These are phyloP conservation scores for Aspergillus felis DNA, from an alignment of 2,329 filamentous ascomycete species.

Conservation along the genomic window DNA sequence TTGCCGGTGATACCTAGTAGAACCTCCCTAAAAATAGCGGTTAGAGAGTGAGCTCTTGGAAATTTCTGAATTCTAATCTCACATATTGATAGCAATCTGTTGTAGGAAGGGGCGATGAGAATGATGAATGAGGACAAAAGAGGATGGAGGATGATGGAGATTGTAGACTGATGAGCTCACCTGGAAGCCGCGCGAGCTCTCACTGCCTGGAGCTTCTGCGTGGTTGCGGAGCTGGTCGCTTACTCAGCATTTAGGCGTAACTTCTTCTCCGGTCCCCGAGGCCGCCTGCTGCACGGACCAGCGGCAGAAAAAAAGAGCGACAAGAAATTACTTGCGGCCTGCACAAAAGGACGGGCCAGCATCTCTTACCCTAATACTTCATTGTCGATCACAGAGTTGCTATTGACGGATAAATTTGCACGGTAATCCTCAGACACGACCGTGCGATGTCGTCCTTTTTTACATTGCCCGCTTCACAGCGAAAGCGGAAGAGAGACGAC, in stretches of 20 bases:
- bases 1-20: conserved; percentile 97
- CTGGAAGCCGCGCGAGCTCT: conserved; percentile 35
- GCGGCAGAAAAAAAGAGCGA: conserved; percentile 35
- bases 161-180: conserved; percentile 3
- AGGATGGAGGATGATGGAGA: conserved; percentile 21
- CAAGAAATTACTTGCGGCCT: conserved; percentile 4
- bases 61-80: conserved; percentile 3
- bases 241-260: conserved; percentile 33
- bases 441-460: conserved; percentile 87
- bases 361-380: not conserved
- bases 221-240: conserved; percentile 29
- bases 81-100: conserved; percentile 21
- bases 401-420: not conserved
- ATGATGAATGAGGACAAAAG: conserved; percentile 17
- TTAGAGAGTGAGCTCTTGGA: conserved; percentile 14
- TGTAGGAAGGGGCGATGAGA: conserved; percentile 5
- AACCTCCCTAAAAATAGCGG: conserved; percentile 69
- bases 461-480: conserved; percentile 77
- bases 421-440: not conserved
- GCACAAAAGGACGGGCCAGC: not conserved
- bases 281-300: conserved; percentile 24
- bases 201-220: conserved; percentile 36
- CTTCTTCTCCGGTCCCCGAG: conserved; percentile 22
- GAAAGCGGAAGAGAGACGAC: conserved; percentile 78
- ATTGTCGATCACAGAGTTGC: not conserved